Evolutionary conservation across 2,329 filamentous ascomycete species (phyloP).

Genomic region (Ophiocordyceps unilateralis): DNA sequence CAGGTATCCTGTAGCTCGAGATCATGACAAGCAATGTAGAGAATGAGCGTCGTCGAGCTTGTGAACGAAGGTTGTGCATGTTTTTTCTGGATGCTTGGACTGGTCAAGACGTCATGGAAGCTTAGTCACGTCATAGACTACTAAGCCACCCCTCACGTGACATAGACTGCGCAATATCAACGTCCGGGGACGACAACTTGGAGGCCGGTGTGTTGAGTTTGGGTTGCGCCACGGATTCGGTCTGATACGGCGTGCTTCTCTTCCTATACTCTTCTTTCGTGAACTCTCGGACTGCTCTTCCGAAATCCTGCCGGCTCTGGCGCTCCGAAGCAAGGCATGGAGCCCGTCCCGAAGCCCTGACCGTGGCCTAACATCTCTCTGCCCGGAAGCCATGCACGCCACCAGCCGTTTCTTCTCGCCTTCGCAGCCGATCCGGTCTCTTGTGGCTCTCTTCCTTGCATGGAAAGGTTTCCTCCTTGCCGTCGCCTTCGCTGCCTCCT

Average conservation of each 20-base stretch:
- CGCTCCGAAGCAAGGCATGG: background rate
- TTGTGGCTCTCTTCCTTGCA: slow-evolving; percentile 26
- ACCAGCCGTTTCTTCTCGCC: slow-evolving; percentile 1
- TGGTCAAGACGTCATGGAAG: too few species aligned
- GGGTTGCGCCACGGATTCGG: too few species aligned
- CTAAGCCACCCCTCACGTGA: background rate
- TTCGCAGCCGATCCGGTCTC: slow-evolving; percentile 8
- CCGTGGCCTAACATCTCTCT: background rate
- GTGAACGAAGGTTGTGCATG: too few species aligned
- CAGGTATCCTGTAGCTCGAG: too few species aligned
- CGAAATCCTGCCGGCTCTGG: background rate
- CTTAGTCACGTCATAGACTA: too few species aligned
- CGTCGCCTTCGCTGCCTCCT: slow-evolving; percentile 33
- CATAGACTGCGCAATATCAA: background rate
- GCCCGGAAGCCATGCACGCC: background rate
- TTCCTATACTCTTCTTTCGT: background rate
- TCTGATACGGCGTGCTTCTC: background rate
- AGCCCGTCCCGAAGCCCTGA: background rate
- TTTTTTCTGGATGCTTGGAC: too few species aligned
- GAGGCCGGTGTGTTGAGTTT: too few species aligned
- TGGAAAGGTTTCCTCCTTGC: slow-evolving; percentile 55
- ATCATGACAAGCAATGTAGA: too few species aligned
- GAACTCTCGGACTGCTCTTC: background rate
- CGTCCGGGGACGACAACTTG: background rate
- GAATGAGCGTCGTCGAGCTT: too few species aligned